phyloP scores from a whole-genome alignment of 768 basidiomycete species.

The Pholiota conissans region DNA sequence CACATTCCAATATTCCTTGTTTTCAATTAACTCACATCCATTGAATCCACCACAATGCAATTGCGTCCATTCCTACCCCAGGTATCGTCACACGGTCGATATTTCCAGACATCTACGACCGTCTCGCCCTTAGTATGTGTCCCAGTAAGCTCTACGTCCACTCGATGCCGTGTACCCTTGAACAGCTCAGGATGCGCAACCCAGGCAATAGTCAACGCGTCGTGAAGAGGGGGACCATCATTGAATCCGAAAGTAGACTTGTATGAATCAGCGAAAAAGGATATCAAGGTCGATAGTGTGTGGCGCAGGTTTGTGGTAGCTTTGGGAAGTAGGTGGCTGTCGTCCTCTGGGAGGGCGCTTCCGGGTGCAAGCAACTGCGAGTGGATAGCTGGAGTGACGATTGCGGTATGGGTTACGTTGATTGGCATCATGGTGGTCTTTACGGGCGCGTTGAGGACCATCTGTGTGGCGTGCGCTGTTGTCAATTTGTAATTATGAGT shows the following conservation, averaged over 20 bases:
- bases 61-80: constrained; percentile 81
- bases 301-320: constrained; percentile 55
- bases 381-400: constrained; percentile 62
- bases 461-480: constrained; percentile 79
- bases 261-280: constrained; percentile 74
- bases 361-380: constrained; percentile 46
- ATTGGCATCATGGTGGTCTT: constrained; percentile 79
- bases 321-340: constrained; percentile 27
- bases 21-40: constrained; percentile 76
- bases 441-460: constrained; percentile 72
- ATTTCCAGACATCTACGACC: constrained; percentile 76
- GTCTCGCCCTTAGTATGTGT: constrained; percentile 73
- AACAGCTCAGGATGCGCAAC: constrained; percentile 72
- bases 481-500: not conserved
- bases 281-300: constrained; percentile 73
- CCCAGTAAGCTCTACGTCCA: constrained; percentile 80
- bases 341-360: constrained; percentile 1
- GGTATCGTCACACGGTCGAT: constrained; percentile 53
- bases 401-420: constrained; percentile 86
- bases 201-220: constrained; percentile 81
- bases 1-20: too few relatives aligned
- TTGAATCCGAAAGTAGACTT: constrained; percentile 75
- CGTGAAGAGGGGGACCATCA: constrained; percentile 88
- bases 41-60: constrained; percentile 63
- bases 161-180: constrained; percentile 59